phyloP scores from a whole-genome alignment of 2,329 filamentous ascomycete genomes.

The Chaetomiaceae sp. region DNA sequence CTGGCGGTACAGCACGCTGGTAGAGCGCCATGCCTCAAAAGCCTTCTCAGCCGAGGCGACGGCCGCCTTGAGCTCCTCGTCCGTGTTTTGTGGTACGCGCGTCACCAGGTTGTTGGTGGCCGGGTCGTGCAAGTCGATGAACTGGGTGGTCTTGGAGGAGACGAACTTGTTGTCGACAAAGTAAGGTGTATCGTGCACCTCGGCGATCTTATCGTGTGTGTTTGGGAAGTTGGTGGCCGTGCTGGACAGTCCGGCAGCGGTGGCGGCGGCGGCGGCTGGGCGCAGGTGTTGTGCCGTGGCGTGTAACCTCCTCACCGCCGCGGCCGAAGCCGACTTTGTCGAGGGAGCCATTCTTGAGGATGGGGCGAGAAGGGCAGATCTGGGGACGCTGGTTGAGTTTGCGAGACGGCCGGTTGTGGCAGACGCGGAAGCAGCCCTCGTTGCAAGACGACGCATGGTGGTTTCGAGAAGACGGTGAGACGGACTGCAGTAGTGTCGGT shows the following conservation, averaged over 20 bases:
- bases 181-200: slow-evolving; percentile 69
- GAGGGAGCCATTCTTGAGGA: slow-evolving; percentile 34
- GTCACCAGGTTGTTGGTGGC: slow-evolving; percentile 84
- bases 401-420: slow-evolving; percentile 33
- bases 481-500: background rate
- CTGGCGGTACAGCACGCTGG: slow-evolving; percentile 68
- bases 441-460: slow-evolving; percentile 46
- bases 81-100: slow-evolving; percentile 75
- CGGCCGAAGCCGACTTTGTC: slow-evolving; percentile 30
- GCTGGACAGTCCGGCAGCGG: slow-evolving; percentile 44
- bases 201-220: slow-evolving; percentile 65
- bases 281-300: slow-evolving; percentile 54
- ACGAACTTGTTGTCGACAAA: slow-evolving; percentile 79
- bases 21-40: slow-evolving; percentile 69
- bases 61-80: slow-evolving; percentile 69
- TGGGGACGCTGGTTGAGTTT: slow-evolving; percentile 21
- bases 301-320: slow-evolving; percentile 51
- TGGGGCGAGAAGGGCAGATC: slow-evolving; percentile 22
- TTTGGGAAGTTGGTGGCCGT: slow-evolving; percentile 61
- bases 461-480: slow-evolving; percentile 2
- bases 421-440: slow-evolving; percentile 35
- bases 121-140: slow-evolving; percentile 77
- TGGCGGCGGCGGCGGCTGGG: slow-evolving; percentile 47
- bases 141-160: slow-evolving; percentile 62
- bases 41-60: slow-evolving; percentile 73